Evolutionary conservation across 139 green algal species (phyloP).

Genomic region (Trebouxia sp.): DNA sequence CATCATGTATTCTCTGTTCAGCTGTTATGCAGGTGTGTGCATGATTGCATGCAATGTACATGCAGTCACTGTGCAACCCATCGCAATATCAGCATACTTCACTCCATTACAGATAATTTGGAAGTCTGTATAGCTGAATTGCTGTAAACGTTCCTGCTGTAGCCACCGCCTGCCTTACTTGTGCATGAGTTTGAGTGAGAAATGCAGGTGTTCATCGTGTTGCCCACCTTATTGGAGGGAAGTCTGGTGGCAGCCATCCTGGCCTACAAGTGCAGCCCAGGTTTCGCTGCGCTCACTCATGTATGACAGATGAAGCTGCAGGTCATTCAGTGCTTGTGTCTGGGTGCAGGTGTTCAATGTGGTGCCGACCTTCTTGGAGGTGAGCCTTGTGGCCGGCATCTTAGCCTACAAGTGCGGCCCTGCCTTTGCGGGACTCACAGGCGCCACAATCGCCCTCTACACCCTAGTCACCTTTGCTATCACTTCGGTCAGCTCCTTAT

Average conservation of each 20-base stretch:
- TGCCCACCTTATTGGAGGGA: conserved; percentile 89
- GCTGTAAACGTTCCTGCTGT: no score
- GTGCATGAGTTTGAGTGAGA: no score
- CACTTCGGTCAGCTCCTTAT: conserved; percentile 49
- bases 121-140: no score
- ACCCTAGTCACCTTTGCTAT: conserved; percentile 87
- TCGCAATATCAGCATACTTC: no score
- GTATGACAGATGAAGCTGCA: no score
- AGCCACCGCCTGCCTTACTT: not conserved
- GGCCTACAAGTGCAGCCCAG: no score
- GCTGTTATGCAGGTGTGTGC: no score
- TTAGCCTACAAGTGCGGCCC: conserved; percentile 89
- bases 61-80: not conserved
- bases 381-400: conserved; percentile 82
- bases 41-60: no score
- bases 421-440: conserved; percentile 82
- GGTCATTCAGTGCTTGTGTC: no score
- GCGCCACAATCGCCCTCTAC: conserved; percentile 85
- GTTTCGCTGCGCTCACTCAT: no score
- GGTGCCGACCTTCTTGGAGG: conserved; percentile 90
- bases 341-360: conserved; percentile 94
- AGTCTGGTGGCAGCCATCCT: conserved; percentile 79
- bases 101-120: no score
- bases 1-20: no score
- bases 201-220: conserved; percentile 93